These are phyloP conservation scores for Diaporthe citri DNA, from an alignment of 2,329 filamentous ascomycete genomes.

Conservation along the genomic window DNA sequence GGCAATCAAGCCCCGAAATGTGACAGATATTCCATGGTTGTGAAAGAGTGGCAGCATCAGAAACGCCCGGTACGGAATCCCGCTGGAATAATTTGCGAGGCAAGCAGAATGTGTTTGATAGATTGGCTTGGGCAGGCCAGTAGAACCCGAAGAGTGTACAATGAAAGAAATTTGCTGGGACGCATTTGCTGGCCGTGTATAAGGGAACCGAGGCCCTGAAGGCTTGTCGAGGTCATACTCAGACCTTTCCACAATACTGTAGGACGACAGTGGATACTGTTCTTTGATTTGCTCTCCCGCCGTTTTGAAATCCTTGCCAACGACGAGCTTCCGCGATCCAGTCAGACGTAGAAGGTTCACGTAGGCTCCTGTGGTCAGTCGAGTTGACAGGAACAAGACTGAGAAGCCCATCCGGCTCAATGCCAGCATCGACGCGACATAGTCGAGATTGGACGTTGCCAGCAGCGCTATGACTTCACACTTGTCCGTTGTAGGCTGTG, in stretches of 20 bases:
- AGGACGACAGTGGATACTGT: slow-evolving; percentile 45
- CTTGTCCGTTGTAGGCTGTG: slow-evolving; percentile 40
- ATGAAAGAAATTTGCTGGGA: slow-evolving; percentile 45
- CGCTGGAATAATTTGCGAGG: slow-evolving; percentile 58
- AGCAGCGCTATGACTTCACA: slow-evolving; percentile 60
- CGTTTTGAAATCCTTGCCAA: slow-evolving; percentile 42
- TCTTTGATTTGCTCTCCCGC: slow-evolving; percentile 43
- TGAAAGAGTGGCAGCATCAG: slow-evolving; percentile 65
- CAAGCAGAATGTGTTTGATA: slow-evolving; percentile 62
- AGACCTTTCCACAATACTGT: slow-evolving; percentile 40
- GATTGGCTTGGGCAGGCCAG: slow-evolving; percentile 69
- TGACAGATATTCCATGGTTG: slow-evolving; percentile 62
- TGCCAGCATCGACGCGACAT: slow-evolving; percentile 64
- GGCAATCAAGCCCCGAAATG: slow-evolving; percentile 61
- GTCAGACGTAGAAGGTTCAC: slow-evolving; percentile 59
- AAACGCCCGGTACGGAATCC: slow-evolving; percentile 57
- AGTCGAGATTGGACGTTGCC: slow-evolving; percentile 63
- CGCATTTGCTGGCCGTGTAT: slow-evolving; percentile 41
- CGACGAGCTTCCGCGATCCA: slow-evolving; percentile 49
- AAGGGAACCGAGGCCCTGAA: slow-evolving; percentile 40
- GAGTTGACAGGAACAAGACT: slow-evolving; percentile 65
- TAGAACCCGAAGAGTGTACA: slow-evolving; percentile 60
- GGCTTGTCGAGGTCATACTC: slow-evolving; percentile 33
- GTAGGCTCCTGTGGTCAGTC: slow-evolving; percentile 65
- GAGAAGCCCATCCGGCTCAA: slow-evolving; percentile 66